phyloP scores from a whole-genome alignment of 208 protist species.

The Acanthamoeba sp. region DNA sequence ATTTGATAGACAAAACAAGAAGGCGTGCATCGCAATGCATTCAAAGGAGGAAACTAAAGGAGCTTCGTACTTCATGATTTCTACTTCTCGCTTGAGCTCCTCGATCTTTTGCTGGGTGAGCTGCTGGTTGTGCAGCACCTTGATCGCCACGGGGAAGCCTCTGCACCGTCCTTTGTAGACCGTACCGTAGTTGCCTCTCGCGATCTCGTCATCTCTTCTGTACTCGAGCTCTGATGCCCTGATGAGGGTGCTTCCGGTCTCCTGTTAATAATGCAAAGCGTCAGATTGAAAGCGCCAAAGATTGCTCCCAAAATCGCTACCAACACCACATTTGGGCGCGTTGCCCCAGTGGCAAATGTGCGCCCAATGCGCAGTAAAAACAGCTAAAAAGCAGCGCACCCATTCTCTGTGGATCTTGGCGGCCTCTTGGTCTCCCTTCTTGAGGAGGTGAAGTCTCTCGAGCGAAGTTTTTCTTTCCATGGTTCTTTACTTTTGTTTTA shows the following conservation, averaged over 20 bases:
- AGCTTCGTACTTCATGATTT: constrained; percentile 62
- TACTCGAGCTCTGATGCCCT: constrained; percentile 12
- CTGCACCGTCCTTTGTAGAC: constrained; percentile 62
- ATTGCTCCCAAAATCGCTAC: too few species aligned
- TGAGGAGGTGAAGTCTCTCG: constrained; percentile 6
- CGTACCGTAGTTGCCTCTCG: constrained; percentile 29
- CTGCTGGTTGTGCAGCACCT: constrained; percentile 58
- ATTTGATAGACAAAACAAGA: too few species aligned
- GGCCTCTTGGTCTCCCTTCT: constrained; percentile 31
- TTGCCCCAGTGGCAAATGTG: too few species aligned
- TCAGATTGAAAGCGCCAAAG: too few species aligned
- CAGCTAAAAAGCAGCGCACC: not conserved
- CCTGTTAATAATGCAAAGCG: not conserved
- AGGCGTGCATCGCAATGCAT: too few species aligned
- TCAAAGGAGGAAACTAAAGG: not conserved
- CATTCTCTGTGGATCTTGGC: constrained; percentile 52
- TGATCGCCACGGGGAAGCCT: constrained; percentile 59
- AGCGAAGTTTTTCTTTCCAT: constrained; percentile 49
- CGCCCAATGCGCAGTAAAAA: too few species aligned
- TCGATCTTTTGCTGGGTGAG: constrained; percentile 34
- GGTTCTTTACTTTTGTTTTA: too few species aligned
- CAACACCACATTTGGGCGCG: too few species aligned
- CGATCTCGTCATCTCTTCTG: constrained; percentile 8
- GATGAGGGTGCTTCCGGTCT: constrained; percentile 4
- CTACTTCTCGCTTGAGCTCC: constrained; percentile 39